Conservation (phyloP, 129 eudicot species). For the Flaveria trinervia region DNA sequence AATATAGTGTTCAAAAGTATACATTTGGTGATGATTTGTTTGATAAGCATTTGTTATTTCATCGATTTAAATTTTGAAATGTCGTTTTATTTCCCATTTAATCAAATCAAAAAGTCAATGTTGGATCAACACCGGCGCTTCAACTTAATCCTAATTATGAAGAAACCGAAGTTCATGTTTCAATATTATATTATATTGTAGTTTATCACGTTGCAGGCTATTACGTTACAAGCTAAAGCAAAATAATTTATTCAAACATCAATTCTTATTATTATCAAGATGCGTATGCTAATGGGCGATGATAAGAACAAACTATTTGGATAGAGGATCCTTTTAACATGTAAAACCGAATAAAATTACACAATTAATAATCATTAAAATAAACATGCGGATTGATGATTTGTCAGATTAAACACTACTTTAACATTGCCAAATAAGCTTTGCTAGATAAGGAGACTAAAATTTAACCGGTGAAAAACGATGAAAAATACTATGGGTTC, state of each 20-base stretch:
- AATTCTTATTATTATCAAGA: not conserved
- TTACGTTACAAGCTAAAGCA: not conserved
- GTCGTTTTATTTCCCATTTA: not conserved
- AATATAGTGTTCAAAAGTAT: not conserved
- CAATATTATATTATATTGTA: not conserved
- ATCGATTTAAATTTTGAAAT: not conserved
- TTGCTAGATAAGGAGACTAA: too few relatives aligned
- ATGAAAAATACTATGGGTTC: too few relatives aligned
- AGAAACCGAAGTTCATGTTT: not conserved
- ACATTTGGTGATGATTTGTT: not conserved
- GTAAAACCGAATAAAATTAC: too few relatives aligned
- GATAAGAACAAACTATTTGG: too few relatives aligned
- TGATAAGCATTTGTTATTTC: not conserved
- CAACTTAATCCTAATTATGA: not conserved
- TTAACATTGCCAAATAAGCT: too few relatives aligned
- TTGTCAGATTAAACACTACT: too few relatives aligned
- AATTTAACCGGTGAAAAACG: too few relatives aligned
- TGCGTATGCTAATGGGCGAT: not conserved
- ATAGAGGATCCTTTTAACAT: too few relatives aligned
- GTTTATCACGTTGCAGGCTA: not conserved
- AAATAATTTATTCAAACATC: slow-evolving; percentile 2
- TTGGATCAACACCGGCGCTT: not conserved
- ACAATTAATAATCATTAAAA: too few relatives aligned
- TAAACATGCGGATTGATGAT: too few relatives aligned
- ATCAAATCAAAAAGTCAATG: not conserved